These are phyloP conservation scores for Cetradonia linearis DNA, from an alignment of 495 filamentous ascomycete species.

Conservation along the genomic window DNA sequence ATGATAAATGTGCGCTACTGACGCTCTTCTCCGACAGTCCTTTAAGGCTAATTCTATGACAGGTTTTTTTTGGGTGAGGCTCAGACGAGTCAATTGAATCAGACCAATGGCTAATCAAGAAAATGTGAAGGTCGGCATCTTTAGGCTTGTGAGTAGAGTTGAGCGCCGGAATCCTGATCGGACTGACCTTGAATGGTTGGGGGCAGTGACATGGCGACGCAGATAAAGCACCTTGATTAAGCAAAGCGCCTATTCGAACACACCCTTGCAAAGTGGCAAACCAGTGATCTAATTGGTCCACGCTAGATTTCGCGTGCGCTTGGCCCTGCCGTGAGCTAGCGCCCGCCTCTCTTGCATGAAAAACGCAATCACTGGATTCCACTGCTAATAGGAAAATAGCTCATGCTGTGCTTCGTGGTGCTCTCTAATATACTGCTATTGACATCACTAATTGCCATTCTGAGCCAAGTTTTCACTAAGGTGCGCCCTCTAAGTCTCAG, in stretches of 20 bases:
- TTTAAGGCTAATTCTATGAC: not conserved
- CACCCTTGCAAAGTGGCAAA: conserved; percentile 20
- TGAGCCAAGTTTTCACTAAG: conserved; percentile 80
- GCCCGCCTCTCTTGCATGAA: conserved; percentile 23
- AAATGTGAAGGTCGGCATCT: not conserved
- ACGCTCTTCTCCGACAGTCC: not conserved
- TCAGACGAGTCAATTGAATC: conserved; percentile 1
- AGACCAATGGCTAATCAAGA: conserved; percentile 7
- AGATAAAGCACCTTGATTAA: conserved; percentile 29
- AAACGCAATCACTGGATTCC: conserved; percentile 25
- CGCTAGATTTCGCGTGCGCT: conserved; percentile 27
- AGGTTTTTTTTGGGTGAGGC: conserved; percentile 37
- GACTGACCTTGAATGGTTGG: conserved; percentile 15
- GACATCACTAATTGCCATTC: conserved; percentile 81
- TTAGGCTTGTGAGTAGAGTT: conserved; percentile 12
- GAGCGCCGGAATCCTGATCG: not conserved
- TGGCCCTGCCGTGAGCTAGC: conserved; percentile 35
- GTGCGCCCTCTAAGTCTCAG: conserved; percentile 40
- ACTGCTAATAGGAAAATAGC: conserved; percentile 13
- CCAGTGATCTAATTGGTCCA: conserved; percentile 26
- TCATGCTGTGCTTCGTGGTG: conserved; percentile 63
- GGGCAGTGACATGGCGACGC: conserved; percentile 40
- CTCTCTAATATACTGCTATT: conserved; percentile 87
- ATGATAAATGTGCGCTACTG: conserved; percentile 59
- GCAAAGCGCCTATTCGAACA: conserved; percentile 6